Conservation (phyloP, 2,329 filamentous ascomycete species). For the Nothophoma quercina region DNA sequence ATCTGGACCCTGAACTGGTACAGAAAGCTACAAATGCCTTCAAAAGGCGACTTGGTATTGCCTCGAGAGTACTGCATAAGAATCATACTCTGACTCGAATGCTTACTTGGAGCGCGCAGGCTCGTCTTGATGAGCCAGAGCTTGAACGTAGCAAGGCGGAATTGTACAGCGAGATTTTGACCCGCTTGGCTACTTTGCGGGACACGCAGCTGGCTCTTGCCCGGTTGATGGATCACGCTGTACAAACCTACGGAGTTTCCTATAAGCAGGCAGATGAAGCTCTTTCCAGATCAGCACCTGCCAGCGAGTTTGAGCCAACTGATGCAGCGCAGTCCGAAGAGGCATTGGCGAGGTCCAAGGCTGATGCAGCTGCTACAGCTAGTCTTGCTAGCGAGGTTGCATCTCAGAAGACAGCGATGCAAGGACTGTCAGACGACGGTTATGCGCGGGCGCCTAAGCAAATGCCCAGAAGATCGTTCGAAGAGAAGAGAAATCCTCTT, state of each 20-base stretch:
- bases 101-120: slow-evolving; percentile 39
- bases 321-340: background rate
- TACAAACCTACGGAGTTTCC: slow-evolving; percentile 31
- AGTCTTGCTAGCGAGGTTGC: slow-evolving; percentile 38
- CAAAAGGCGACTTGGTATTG: slow-evolving; percentile 32
- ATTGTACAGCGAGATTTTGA: slow-evolving; percentile 30
- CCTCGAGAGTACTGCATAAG: slow-evolving; percentile 34
- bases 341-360: background rate
- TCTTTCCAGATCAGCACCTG: background rate
- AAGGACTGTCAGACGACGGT: slow-evolving; percentile 41
- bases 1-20: slow-evolving; percentile 15
- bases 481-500: slow-evolving; percentile 35
- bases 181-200: slow-evolving; percentile 36
- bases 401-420: slow-evolving; percentile 38
- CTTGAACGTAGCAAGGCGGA: slow-evolving; percentile 19
- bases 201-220: slow-evolving; percentile 42
- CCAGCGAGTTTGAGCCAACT: background rate
- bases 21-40: slow-evolving; percentile 21
- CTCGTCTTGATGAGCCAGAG: slow-evolving; percentile 33
- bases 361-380: slow-evolving; percentile 24
- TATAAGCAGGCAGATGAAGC: slow-evolving; percentile 21
- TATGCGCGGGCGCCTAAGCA: slow-evolving; percentile 28
- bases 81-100: slow-evolving; percentile 38
- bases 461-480: slow-evolving; percentile 19
- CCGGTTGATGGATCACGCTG: slow-evolving; percentile 33